These are phyloP conservation scores for Echeveria elegans DNA, from an alignment of 164 flowering plant species.

Conservation along the genomic window DNA sequence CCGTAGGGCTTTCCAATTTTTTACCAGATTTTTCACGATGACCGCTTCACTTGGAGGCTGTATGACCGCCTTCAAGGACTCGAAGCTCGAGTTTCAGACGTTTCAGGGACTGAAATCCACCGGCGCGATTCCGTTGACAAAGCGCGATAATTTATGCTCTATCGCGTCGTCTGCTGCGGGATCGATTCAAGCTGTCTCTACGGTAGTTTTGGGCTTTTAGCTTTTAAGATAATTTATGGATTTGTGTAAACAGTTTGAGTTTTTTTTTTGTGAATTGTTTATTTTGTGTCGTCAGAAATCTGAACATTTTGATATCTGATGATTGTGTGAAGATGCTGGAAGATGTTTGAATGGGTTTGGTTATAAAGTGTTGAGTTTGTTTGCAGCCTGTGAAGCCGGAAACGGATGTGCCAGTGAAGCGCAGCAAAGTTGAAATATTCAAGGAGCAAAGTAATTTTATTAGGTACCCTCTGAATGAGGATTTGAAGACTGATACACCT, in stretches of 20 bases:
- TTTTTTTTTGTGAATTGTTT: too few relatives aligned
- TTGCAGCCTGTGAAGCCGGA: slow-evolving; percentile 77
- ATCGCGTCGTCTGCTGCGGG: not conserved
- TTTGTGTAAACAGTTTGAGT: too few relatives aligned
- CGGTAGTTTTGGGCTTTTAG: too few relatives aligned
- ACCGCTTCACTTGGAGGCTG: not conserved
- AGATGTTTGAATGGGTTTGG: not conserved
- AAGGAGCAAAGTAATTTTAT: slow-evolving; percentile 30
- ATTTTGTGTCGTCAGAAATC: not conserved
- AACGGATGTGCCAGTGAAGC: slow-evolving; percentile 50
- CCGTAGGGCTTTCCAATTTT: too few relatives aligned
- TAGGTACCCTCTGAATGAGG: not conserved
- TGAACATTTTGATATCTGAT: not conserved
- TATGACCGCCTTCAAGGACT: not conserved
- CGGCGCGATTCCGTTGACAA: not conserved
- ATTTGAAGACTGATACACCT: not conserved
- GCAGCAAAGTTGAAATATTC: slow-evolving; percentile 93
- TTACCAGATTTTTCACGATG: not conserved
- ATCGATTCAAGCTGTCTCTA: not conserved
- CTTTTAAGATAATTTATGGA: too few relatives aligned
- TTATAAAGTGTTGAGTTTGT: too few relatives aligned
- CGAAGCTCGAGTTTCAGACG: not conserved
- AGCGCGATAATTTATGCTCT: not conserved
- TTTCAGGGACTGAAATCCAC: not conserved
- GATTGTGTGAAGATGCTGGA: not conserved